Conservation (phyloP, 768 basidiomycete genomes). For the Amanita polypyramis region DNA sequence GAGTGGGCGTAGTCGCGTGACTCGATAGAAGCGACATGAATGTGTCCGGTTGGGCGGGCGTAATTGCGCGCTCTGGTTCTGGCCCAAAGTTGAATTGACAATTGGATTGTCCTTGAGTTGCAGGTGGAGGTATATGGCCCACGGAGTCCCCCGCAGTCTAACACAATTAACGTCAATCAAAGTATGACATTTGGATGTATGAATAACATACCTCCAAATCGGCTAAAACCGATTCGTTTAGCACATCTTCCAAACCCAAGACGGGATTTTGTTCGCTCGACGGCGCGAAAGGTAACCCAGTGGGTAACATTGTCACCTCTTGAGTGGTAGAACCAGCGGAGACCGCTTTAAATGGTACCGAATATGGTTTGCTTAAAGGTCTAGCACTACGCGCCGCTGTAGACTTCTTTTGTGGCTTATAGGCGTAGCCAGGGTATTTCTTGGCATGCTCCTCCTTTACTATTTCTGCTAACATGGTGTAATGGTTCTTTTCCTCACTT, state of each 20-base stretch:
- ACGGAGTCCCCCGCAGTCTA: neutral
- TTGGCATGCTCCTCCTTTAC: constrained; percentile 33
- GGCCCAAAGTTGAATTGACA: neutral
- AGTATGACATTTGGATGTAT: neutral
- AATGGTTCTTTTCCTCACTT: constrained; percentile 24
- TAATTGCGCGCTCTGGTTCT: too few relatives aligned
- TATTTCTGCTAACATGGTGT: constrained; percentile 25
- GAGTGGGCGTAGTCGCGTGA: too few relatives aligned
- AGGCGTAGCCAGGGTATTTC: constrained; percentile 40
- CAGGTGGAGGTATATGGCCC: too few relatives aligned
- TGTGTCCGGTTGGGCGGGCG: too few relatives aligned
- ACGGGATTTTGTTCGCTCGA: neutral
- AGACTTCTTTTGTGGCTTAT: constrained; percentile 9
- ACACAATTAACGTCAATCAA: neutral
- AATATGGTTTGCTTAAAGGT: neutral
- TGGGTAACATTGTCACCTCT: neutral
- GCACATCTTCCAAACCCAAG: too few relatives aligned
- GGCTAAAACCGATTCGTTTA: neutral
- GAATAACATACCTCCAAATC: neutral
- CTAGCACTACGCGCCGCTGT: neutral
- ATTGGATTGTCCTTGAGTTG: neutral
- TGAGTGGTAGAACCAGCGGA: neutral
- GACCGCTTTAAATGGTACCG: neutral
- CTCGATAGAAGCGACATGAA: too few relatives aligned
- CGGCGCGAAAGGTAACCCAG: neutral